Evolutionary conservation across 768 basidiomycete genomes (phyloP).

Genomic region (Lepiota brunneoincarnata): DNA sequence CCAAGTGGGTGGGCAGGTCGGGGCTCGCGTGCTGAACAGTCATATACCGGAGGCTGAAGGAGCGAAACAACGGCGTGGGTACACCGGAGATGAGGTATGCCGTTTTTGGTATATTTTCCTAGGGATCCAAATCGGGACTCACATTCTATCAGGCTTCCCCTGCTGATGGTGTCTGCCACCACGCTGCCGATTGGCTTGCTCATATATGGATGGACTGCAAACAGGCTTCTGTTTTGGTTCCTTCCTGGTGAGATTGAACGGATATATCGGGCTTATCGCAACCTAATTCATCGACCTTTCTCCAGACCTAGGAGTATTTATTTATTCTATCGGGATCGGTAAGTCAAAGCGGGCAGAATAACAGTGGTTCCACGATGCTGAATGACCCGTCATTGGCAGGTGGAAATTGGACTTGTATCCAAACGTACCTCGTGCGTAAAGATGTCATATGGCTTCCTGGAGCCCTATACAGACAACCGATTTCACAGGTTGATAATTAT

Average conservation of each 20-base stretch:
- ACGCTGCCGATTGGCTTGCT: conserved; percentile 59
- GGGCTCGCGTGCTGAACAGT: conserved; percentile 45
- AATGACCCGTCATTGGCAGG: conserved; percentile 17
- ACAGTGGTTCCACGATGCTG: neutral
- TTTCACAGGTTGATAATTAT: conserved; percentile 65
- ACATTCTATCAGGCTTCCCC: conserved; percentile 21
- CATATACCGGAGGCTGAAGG: conserved; percentile 42
- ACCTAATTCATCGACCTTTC: conserved; percentile 1
- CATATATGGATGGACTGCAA: conserved; percentile 61
- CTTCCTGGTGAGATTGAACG: conserved; percentile 39
- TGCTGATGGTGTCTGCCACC: conserved; percentile 47
- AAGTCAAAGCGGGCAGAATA: conserved; percentile 3
- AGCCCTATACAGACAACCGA: conserved; percentile 7
- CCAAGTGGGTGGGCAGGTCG: conserved; percentile 34
- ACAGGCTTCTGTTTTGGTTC: conserved; percentile 54
- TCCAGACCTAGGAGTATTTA: conserved; percentile 38
- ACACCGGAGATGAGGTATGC: conserved; percentile 50
- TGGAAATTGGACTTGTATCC: conserved; percentile 43
- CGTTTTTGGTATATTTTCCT: neutral
- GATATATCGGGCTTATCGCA: conserved; percentile 1
- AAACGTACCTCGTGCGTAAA: conserved; percentile 52
- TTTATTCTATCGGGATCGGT: conserved; percentile 48
- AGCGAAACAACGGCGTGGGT: conserved; percentile 48
- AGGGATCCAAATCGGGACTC: neutral
- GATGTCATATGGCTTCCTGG: conserved; percentile 21